A percentile compares a stretch with the other conserved stretches of the same genome.
phyloP scores from a whole-genome alignment of 2,329 filamentous ascomycete genomes.

The Aspergillus sp. region DNA sequence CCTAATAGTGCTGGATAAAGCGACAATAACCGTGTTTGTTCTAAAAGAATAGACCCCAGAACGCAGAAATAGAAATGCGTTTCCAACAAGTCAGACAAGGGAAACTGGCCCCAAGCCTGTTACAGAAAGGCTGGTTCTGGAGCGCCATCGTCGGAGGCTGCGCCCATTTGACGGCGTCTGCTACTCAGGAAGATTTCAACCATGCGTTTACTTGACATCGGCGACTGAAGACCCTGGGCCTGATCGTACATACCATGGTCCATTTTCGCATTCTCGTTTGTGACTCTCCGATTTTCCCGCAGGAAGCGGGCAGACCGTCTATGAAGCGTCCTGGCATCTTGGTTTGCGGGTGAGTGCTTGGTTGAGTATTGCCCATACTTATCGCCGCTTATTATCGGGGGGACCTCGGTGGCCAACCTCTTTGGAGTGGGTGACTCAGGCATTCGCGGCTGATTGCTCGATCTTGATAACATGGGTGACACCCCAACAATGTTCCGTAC shows the following conservation, averaged over 20 bases:
- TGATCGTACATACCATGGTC: constrained; percentile 21
- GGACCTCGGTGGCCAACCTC: constrained; percentile 12
- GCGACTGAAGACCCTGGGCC: constrained; percentile 23
- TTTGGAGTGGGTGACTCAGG: constrained; percentile 35
- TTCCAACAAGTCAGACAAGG: background rate
- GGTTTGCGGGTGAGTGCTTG: constrained; percentile 20
- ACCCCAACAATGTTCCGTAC: constrained; percentile 3
- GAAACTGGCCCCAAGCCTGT: background rate
- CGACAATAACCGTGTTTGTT: background rate
- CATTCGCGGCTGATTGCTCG: constrained; percentile 20
- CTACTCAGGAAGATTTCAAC: constrained; percentile 39
- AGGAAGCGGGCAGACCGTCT: constrained; percentile 29
- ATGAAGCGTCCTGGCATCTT: constrained; percentile 23
- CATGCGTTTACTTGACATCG: constrained; percentile 38
- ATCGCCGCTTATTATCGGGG: constrained; percentile 21
- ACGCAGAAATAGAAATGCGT: background rate
- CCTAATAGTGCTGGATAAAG: background rate
- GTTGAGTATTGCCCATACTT: constrained; percentile 24
- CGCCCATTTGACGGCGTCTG: constrained; percentile 27
- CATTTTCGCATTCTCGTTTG: constrained; percentile 32
- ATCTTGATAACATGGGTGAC: constrained; percentile 26
- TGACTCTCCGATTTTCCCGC: constrained; percentile 20
- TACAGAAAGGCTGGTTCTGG: constrained; percentile 29
- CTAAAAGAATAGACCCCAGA: constrained; percentile 2
- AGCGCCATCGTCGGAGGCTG: constrained; percentile 18